Evolutionary conservation across 1,139 yeast genomes (phyloP), one percentile per base, ranked within the genome.

Genomic region (Suhomyces ambrosiae): DNA sequence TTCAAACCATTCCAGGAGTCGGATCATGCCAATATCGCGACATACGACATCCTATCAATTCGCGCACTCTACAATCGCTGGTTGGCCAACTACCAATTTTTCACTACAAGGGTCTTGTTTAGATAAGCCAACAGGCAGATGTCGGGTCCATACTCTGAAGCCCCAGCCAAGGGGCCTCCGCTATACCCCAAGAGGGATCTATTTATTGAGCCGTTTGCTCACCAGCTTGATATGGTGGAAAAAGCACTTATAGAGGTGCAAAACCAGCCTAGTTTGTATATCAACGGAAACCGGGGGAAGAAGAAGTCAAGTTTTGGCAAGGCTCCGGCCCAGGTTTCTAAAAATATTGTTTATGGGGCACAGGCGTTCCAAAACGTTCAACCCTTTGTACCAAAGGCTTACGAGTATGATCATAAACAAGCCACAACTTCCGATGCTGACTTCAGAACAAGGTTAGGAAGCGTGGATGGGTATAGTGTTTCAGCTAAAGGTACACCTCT

Each of bases 141-240:
- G 35, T 15, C 31, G 15, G 32, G 28, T 23, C 28, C 24, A n/a
- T n/a, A 22, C 13, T 10, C 3, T 11, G 26, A 32, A 5, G 5
- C 21, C 12, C 13, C 9, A 9, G 9, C 18, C 8, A 12, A 9
- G 9, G 29, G 24, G 2, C 29, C 31, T 3, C 32, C 24, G 30
- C 28, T 28, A 32, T 46, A 36, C 25, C 65, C 68, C 16, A 55
- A 53, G 35, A 56, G 73, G 30, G 40, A 43, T 23, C 47, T 66
- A 21, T 44, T 46, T 10, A 41, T 52, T 30, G 68, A 61, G 47
- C 58, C 71, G 33, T 68, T 68, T 50, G 58, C 53, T 17, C 49
- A 51, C 40, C 74, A 68, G 46, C 37, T 58, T 35, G 71, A 65
- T 25, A 31, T 52, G 27, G 60, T 68, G 32, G 67, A 62, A 32